Base-by-base conservation (phyloP, 2,329 filamentous ascomycete genomes). In the Sphaerulina vaccinii region DNA sequence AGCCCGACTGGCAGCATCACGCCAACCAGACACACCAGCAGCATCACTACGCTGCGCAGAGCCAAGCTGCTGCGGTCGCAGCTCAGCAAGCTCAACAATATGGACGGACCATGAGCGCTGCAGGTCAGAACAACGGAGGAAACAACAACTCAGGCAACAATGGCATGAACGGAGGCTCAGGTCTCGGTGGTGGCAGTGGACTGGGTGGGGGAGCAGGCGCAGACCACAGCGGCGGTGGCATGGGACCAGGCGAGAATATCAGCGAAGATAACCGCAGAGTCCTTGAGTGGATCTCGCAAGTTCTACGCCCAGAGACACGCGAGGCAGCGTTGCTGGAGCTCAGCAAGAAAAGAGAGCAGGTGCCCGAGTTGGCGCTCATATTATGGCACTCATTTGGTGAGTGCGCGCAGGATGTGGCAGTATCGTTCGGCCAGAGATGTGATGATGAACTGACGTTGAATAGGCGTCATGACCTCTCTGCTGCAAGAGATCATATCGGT, bases 401-500 rank as follows among this genome's bases (percentile, higher is more conserved):
- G 83, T 72, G 33, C 27, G 42, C 27, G 9, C 27, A 33, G 10
- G 15, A 19, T 15, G 21, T 23, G 4, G 43, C 43, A 15, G 18
- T 15, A 32, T 36, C 23, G 29, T 21, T n/a, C 16, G 23, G 19
- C 27, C 27, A 29, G 27, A 32, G 27, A 13, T 32, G 27, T 13
- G n/a, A 32, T 13, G 3, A 3, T 10, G 6, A 32, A 32, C 27
- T 32, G 27, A 32, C 27, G 4, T 13, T 13, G 27, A 32, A 10
- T 32, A 96, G 90, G 91, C 65, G 93, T 99, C 67, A 99, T 99
- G 93, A 96, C 93, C 39, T 95, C 90, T 49, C 79, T 99, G 19
- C 81, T 97, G 27, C 92, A 97, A 72, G 93, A 99, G 75, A 99
- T 99, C 69, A 99, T 99, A 68, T 96, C 92, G 9, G 93, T 99